Conservation (phyloP, 768 basidiomycete genomes). For the Rhodosporidiobolus sp. region DNA sequence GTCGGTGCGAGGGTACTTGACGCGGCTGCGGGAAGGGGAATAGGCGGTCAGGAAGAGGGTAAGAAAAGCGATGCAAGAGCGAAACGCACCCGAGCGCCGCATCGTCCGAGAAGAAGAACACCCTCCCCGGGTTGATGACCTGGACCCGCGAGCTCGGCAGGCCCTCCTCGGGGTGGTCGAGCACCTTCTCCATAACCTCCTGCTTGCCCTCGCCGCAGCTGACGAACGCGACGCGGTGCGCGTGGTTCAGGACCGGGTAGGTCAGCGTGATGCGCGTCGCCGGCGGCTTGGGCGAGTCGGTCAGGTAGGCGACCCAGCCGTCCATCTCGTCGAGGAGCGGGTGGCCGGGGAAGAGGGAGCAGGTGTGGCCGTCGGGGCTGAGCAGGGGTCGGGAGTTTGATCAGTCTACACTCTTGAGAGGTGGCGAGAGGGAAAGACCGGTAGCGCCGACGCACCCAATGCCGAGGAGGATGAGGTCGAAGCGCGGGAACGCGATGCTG, state of each 20-base stretch:
- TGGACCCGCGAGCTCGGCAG: constrained; percentile 80
- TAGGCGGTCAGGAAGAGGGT: not conserved
- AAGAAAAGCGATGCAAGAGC: not conserved
- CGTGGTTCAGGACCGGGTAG: constrained; percentile 84
- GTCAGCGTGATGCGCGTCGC: constrained; percentile 86
- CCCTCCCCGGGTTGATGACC: constrained; percentile 72
- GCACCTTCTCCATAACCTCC: constrained; percentile 65
- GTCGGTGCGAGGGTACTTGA: constrained; percentile 31
- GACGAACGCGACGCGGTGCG: constrained; percentile 82
- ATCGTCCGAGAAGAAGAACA: constrained; percentile 94
- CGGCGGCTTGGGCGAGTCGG: constrained; percentile 93
- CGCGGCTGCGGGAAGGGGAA: not conserved
- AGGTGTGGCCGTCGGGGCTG: constrained; percentile 72
- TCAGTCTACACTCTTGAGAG: not conserved
- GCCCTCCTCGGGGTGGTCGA: constrained; percentile 74
- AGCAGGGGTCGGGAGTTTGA: too few relatives aligned
- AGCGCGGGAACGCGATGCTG: constrained; percentile 91
- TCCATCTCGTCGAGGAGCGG: constrained; percentile 75
- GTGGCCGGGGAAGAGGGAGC: constrained; percentile 94
- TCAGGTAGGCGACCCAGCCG: constrained; percentile 90
- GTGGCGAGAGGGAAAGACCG: not conserved
- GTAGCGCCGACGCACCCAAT: constrained; percentile 69
- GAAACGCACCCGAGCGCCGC: constrained; percentile 58
- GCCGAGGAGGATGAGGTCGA: constrained; percentile 94
- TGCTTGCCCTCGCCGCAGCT: constrained; percentile 77